A percentile compares a stretch with the other conserved stretches of the same genome.
These are phyloP conservation scores for Claviceps capensis DNA, from an alignment of 2,329 filamentous ascomycete genomes.

Conservation along the genomic window DNA sequence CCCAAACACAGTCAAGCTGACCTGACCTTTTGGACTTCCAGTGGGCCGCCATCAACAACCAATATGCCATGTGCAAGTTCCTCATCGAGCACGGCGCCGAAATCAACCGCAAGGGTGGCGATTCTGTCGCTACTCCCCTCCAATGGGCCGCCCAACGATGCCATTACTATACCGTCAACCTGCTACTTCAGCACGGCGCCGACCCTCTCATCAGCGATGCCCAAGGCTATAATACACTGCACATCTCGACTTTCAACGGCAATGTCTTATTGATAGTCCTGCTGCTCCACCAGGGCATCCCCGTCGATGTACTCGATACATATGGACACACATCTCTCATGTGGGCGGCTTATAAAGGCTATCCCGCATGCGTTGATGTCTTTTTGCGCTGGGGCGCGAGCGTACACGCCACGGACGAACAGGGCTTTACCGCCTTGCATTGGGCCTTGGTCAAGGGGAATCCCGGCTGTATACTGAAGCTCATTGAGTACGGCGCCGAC, in stretches of 20 bases:
- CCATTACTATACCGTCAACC: slow-evolving; percentile 90
- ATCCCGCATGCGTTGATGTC: slow-evolving; percentile 78
- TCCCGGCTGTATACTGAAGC: slow-evolving; percentile 76
- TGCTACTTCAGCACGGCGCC: slow-evolving; percentile 80
- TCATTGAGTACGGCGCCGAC: slow-evolving; percentile 91
- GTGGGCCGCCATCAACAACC: slow-evolving; percentile 99
- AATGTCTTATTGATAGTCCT: slow-evolving; percentile 83
- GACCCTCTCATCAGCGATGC: slow-evolving; percentile 86
- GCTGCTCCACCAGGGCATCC: slow-evolving; percentile 87
- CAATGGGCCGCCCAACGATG: slow-evolving; percentile 96
- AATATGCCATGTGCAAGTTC: slow-evolving; percentile 94
- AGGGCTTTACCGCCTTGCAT: slow-evolving; percentile 87
- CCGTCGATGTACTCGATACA: slow-evolving; percentile 78
- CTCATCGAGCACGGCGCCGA: slow-evolving; percentile 74
- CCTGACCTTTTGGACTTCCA: slow-evolving; percentile 31
- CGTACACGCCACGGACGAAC: slow-evolving; percentile 79
- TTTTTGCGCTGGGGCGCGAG: slow-evolving; percentile 92
- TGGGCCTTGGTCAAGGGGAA: slow-evolving; percentile 95
- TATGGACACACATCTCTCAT: slow-evolving; percentile 91
- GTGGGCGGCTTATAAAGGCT: slow-evolving; percentile 99
- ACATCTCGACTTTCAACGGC: slow-evolving; percentile 93
- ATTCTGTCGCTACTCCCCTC: slow-evolving; percentile 83
- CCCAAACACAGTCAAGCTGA: not conserved
- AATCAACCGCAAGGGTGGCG: slow-evolving; percentile 89
- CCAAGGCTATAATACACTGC: slow-evolving; percentile 95